phyloP scores from a whole-genome alignment of 768 basidiomycete species.

The Boletus insuetus region DNA sequence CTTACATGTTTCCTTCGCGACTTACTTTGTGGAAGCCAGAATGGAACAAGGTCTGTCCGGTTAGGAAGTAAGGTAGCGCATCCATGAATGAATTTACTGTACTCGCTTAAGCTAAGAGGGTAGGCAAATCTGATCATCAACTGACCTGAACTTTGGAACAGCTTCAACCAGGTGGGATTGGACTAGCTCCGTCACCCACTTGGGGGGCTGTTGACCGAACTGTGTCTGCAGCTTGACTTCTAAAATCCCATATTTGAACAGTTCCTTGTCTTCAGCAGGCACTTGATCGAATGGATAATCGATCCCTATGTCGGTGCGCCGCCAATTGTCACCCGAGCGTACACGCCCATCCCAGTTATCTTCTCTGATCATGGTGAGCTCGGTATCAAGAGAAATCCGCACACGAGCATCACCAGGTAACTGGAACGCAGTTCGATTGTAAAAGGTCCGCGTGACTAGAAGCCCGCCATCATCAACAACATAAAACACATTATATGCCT shows the following conservation, averaged over 20 bases:
- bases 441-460: conserved; percentile 93
- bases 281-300: conserved; percentile 87
- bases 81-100: conserved; percentile 92
- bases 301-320: conserved; percentile 89
- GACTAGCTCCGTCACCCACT: conserved; percentile 97
- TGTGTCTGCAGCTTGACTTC: conserved; percentile 99
- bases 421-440: conserved; percentile 98
- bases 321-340: conserved; percentile 89
- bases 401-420: conserved; percentile 98
- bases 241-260: conserved; percentile 95
- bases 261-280: conserved; percentile 74
- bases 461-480: background rate
- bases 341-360: conserved; percentile 89
- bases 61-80: conserved; percentile 91
- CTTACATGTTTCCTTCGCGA: background rate
- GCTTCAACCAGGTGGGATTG: conserved; percentile 94
- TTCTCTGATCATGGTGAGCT: conserved; percentile 90
- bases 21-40: conserved; percentile 96
- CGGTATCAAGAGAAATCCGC: conserved; percentile 96
- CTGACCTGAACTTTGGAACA: conserved; percentile 93
- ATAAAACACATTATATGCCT: background rate
- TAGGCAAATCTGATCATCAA: background rate
- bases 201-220: conserved; percentile 89
- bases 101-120: conserved; percentile 2
- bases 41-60: conserved; percentile 93